Conservation (phyloP, 169 alveolate genomes). For the Toxoplasma gondii region DNA sequence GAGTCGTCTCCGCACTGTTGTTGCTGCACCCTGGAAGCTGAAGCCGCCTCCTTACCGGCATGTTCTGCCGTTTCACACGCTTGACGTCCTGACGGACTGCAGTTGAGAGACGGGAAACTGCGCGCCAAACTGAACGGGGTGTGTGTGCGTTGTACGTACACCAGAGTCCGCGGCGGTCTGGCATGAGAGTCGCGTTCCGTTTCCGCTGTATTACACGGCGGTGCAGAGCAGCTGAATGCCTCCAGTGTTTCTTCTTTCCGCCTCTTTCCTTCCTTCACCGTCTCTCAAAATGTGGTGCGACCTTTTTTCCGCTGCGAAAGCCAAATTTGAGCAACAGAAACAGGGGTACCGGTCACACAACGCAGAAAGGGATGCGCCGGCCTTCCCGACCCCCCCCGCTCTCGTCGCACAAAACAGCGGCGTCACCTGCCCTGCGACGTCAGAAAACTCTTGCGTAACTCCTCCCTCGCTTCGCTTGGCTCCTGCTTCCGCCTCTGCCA, state of each 20-base stretch:
- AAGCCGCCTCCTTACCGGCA: too few species aligned
- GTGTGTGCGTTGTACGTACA: too few species aligned
- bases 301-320: not conserved
- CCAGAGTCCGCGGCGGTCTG: too few species aligned
- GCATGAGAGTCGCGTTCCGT: too few species aligned
- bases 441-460: not conserved
- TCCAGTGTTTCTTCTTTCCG: not conserved
- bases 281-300: constrained; percentile 1
- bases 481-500: not conserved
- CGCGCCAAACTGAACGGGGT: too few species aligned
- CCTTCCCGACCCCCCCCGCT: not conserved
- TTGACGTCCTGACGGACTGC: too few species aligned
- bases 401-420: not conserved
- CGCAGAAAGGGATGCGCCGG: not conserved
- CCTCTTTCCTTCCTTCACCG: not conserved
- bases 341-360: not conserved
- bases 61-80: too few species aligned
- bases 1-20: too few species aligned
- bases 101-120: too few species aligned
- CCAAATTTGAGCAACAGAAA: not conserved
- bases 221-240: too few species aligned
- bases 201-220: too few species aligned
- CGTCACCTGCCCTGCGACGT: not conserved
- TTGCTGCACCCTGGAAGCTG: too few species aligned
- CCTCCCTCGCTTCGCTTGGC: not conserved